phyloP scores from a whole-genome alignment of 2,329 filamentous ascomycete genomes.

The Ophiostoma montium region DNA sequence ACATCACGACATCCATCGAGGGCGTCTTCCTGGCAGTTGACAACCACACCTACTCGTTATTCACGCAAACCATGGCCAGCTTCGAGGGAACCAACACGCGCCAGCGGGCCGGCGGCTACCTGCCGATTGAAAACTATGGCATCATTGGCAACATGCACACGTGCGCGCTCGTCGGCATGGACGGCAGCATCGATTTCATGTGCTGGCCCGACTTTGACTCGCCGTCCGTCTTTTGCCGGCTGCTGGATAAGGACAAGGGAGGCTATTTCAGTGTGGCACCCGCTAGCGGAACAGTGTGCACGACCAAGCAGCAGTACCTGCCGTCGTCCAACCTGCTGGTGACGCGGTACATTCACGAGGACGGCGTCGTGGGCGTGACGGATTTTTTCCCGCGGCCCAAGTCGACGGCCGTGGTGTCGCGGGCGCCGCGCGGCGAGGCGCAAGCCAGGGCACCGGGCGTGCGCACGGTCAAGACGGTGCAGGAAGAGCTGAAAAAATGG shows the following conservation, averaged over 20 bases:
- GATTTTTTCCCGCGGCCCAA: conserved; percentile 65
- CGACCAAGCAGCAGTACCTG: conserved; percentile 66
- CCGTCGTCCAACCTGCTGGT: conserved; percentile 63
- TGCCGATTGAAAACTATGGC: conserved; percentile 62
- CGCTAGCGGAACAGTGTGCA: conserved; percentile 39
- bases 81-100: conserved; percentile 15
- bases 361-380: conserved; percentile 57
- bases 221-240: conserved; percentile 58
- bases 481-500: conserved; percentile 55
- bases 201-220: conserved; percentile 75
- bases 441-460: conserved; percentile 20
- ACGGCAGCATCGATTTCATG: conserved; percentile 64
- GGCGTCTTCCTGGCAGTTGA: too few species aligned
- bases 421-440: conserved; percentile 21
- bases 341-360: conserved; percentile 63
- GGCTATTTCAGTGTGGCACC: conserved; percentile 58
- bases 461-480: conserved; percentile 37
- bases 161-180: conserved; percentile 59
- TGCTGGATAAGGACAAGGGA: conserved; percentile 61
- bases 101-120: conserved; percentile 29
- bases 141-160: conserved; percentile 73
- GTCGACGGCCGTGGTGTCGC: conserved; percentile 36
- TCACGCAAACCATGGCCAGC: background rate
- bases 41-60: background rate
- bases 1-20: background rate